A percentile compares a stretch with the other conserved stretches of the same genome.
These are phyloP conservation scores for Yarrowia yakushimensis DNA, from an alignment of 805 yeast genomes.

Conservation along the genomic window DNA sequence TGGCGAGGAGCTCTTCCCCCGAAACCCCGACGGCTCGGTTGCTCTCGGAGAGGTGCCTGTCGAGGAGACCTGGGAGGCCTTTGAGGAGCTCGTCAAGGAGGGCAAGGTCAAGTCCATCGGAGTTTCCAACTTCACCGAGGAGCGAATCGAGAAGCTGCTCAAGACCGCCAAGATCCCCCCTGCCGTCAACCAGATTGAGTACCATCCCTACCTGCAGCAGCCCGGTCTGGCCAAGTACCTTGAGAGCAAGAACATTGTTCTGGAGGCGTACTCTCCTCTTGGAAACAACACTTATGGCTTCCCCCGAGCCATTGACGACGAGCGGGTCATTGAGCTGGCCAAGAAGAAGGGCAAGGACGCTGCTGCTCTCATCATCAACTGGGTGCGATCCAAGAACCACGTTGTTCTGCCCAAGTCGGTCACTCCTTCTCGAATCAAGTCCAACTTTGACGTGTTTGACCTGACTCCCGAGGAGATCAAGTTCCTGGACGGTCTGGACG, in stretches of 20 bases:
- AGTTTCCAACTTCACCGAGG: constrained; percentile 67
- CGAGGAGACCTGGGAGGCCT: constrained; percentile 49
- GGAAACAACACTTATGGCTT: constrained; percentile 31
- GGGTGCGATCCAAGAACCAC: constrained; percentile 73
- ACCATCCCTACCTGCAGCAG: constrained; percentile 51
- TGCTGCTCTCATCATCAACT: constrained; percentile 67
- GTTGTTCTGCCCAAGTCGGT: constrained; percentile 79
- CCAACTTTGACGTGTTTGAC: constrained; percentile 55
- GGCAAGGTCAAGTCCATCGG: constrained; percentile 67
- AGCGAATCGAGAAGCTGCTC: constrained; percentile 58
- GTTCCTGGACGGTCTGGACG: constrained; percentile 30
- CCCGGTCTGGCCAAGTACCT: constrained; percentile 45
- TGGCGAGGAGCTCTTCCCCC: constrained; percentile 44
- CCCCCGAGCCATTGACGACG: constrained; percentile 47
- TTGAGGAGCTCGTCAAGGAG: constrained; percentile 50
- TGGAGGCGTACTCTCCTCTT: constrained; percentile 65
- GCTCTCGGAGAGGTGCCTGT: constrained; percentile 64
- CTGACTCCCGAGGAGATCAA: constrained; percentile 45
- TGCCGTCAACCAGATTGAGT: constrained; percentile 65
- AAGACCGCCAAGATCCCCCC: constrained; percentile 48
- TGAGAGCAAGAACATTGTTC: constrained; percentile 45
- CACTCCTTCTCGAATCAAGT: constrained; percentile 57
- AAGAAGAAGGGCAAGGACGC: constrained; percentile 49
- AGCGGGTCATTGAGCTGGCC: constrained; percentile 53
- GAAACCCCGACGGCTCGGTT: constrained; percentile 47